Evolutionary conservation across 352 stramenopile genomes (phyloP), one percentile per base, ranked within the genome.

Genomic region (Nothophytophthora sp.): DNA sequence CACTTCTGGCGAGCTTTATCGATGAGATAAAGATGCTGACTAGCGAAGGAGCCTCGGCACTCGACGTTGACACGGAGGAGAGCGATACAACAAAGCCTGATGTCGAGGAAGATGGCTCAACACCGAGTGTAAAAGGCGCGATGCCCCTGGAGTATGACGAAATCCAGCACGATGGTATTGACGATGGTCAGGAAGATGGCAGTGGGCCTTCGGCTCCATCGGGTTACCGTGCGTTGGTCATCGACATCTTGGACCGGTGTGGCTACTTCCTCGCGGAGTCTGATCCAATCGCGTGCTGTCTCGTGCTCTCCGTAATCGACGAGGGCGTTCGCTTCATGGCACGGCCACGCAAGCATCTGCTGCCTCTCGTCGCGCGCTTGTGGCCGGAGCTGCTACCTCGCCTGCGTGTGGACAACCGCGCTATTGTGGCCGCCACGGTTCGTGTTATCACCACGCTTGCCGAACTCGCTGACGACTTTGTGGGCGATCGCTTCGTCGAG

Each of bases 401-500:
- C 13, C 40, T 92, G 19, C 63, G 33, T 15, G 69, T 81, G 1
- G 41, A 70, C 5, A 86, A 86, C 45, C 81, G 77, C 9, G 73
- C 79, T 27, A 90, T 93, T 45, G 27, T 92, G 19, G 77, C 70
- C 2, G 69, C 63, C 8, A 75, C 81, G 13, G 50, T 91, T 12
- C 57, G 56, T n/a, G 60, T 91, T 3, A 40, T 95, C 27, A 65
- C 47, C 15, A 83, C 72, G 1, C 25, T 93, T 5, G 71, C 77
- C 16, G 43, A 69, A 43, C 60, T 70, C 50, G 83, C 76, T 15
- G 78, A 73, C 0, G 86, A 95, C 44, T 94, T 94, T 47, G 80
- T 95, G 29, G 82, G 72, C 23, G 80, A 91, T 37, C 68, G 76
- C 3, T 94, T 95, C 54, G 76, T 94, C 7, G 73, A 93, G 51